A percentile compares a stretch with the other conserved stretches of the same genome.
phyloP scores from a whole-genome alignment of 331 rosid species.

The Quercus lobata region DNA sequence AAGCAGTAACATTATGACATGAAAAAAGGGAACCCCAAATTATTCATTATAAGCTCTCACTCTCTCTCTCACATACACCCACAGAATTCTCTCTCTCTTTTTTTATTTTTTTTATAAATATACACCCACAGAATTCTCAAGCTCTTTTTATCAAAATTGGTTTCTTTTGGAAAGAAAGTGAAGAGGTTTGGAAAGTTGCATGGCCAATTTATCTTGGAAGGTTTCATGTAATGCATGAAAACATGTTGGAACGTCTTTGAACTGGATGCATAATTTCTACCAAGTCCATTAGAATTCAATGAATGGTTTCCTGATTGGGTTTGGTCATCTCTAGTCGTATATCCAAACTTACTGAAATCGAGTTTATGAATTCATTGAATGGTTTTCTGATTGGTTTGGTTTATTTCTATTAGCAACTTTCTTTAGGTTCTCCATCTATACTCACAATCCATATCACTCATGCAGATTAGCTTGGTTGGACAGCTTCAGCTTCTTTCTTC shows the following conservation, averaged over 20 bases:
- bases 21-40: not conserved
- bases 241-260: not conserved
- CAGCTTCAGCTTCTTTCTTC: slow-evolving; percentile 99
- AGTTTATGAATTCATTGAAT: not conserved
- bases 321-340: not conserved
- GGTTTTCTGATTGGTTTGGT: not conserved
- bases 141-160: not conserved
- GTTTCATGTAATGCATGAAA: not conserved
- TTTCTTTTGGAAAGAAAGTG: not conserved
- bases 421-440: not conserved
- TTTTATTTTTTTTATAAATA: no score
- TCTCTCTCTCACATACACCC: no score
- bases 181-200: not conserved
- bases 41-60: not conserved
- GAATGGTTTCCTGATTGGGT: not conserved
- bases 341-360: not conserved
- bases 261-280: not conserved
- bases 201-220: not conserved
- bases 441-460: slow-evolving; percentile 25
- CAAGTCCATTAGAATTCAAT: not conserved
- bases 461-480: slow-evolving; percentile 89
- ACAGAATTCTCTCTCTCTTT: not conserved
- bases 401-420: not conserved
- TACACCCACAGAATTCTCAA: not conserved
- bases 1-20: not conserved